Percentiles rank a stretch among this genome's conserved stretches.
phyloP scores from a whole-genome alignment of 345 rosid species.

The Eucalyptus fibrosa region DNA sequence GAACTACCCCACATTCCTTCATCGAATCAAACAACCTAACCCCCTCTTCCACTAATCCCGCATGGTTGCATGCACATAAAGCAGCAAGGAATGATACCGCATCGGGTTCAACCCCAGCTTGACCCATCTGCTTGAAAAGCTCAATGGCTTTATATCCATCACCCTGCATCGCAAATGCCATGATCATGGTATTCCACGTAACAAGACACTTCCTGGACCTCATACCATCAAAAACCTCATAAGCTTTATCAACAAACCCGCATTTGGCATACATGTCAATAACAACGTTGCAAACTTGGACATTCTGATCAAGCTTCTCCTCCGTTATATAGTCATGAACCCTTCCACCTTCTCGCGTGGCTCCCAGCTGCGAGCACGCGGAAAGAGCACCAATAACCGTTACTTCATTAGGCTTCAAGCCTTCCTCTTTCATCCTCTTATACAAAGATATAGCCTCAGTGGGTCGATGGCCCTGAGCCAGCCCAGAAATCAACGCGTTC shows the following conservation, averaged over 20 bases:
- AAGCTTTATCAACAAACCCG: conserved; percentile 64
- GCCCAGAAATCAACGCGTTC: conserved; percentile 78
- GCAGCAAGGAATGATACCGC: conserved; percentile 55
- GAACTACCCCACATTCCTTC: conserved; percentile 30
- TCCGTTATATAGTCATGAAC: conserved; percentile 30
- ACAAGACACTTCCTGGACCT: conserved; percentile 32
- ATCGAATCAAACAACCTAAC: conserved; percentile 40
- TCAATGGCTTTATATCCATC: conserved; percentile 49
- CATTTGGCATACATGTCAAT: conserved; percentile 86
- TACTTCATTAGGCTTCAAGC: conserved; percentile 41
- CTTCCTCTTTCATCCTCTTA: conserved; percentile 39
- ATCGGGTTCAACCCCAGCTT: conserved; percentile 36
- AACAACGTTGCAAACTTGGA: conserved; percentile 55
- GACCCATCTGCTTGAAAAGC: conserved; percentile 41
- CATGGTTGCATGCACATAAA: conserved; percentile 71
- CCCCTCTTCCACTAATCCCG: conserved; percentile 75
- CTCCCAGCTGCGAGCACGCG: conserved; percentile 78
- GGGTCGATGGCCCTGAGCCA: conserved; percentile 52
- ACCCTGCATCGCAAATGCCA: conserved; percentile 80
- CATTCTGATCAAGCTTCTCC: conserved; percentile 40
- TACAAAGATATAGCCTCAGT: conserved; percentile 55
- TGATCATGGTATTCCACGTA: conserved; percentile 90
- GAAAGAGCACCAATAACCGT: conserved; percentile 71
- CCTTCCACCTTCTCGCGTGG: conserved; percentile 46
- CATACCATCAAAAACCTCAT: conserved; percentile 37